phyloP scores from a whole-genome alignment of 106 monocot genomes.

The Dactylorhiza incarnata region DNA sequence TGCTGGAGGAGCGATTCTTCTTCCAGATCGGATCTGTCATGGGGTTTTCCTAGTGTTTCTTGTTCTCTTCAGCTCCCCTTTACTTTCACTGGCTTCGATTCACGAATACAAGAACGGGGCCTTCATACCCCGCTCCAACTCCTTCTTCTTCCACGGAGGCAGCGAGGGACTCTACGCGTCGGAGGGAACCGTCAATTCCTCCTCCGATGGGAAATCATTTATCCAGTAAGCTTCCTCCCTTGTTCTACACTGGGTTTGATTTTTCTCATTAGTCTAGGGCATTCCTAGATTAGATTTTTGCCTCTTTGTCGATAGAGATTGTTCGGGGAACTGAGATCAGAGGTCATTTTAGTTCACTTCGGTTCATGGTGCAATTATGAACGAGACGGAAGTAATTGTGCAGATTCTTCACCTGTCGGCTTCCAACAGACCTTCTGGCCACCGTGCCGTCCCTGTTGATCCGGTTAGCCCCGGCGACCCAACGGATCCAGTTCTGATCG shows the following conservation, averaged over 20 bases:
- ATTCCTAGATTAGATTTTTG: background rate
- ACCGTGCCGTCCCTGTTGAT: too few relatives aligned
- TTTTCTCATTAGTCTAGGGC: background rate
- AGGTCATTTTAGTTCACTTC: background rate
- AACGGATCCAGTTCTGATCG: too few relatives aligned
- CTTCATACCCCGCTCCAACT: constrained; percentile 71
- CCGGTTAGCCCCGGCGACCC: too few relatives aligned
- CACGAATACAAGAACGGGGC: constrained; percentile 62
- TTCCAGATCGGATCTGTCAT: constrained; percentile 13
- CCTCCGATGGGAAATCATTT: constrained; percentile 64
- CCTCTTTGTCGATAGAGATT: background rate
- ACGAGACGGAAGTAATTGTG: too few relatives aligned
- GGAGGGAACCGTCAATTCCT: constrained; percentile 17
- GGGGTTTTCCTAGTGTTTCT: constrained; percentile 35
- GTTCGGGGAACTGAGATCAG: background rate
- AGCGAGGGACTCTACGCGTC: constrained; percentile 93
- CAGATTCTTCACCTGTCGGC: too few relatives aligned
- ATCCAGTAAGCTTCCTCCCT: constrained; percentile 37
- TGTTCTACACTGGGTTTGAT: background rate
- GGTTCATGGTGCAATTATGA: too few relatives aligned
- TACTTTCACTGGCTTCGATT: constrained; percentile 42
- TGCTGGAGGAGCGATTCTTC: background rate
- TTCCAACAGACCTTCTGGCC: too few relatives aligned
- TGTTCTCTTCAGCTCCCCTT: constrained; percentile 15
- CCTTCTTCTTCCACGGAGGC: constrained; percentile 98